These are phyloP conservation scores for Calonectria hawksworthii DNA, from an alignment of 2,329 filamentous ascomycete species.

Conservation along the genomic window DNA sequence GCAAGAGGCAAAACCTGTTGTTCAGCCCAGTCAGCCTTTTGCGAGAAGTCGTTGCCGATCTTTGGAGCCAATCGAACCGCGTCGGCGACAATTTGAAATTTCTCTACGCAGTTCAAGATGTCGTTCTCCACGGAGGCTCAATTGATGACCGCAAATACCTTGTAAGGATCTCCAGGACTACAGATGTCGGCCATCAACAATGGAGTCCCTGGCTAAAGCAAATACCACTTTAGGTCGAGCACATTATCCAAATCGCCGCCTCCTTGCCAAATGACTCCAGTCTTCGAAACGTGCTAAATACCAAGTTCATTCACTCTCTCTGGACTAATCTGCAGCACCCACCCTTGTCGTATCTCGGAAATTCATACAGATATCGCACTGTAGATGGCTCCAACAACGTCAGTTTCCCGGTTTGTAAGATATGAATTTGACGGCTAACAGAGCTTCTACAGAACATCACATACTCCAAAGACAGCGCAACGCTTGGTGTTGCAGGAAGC, in stretches of 20 bases:
- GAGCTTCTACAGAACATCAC: not conserved
- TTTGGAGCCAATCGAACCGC: not conserved
- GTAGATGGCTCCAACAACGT: not conserved
- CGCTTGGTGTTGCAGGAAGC: not conserved
- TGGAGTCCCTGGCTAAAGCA: too few species aligned
- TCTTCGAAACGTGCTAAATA: not conserved
- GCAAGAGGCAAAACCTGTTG: not conserved
- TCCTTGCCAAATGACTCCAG: not conserved
- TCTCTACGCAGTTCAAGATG: not conserved
- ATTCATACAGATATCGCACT: not conserved
- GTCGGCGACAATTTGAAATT: not conserved
- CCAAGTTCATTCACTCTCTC: not conserved
- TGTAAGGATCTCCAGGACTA: not conserved
- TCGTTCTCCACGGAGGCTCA: not conserved
- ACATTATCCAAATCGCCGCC: not conserved
- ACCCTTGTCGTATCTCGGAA: not conserved
- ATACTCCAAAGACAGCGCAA: not conserved
- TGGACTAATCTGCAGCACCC: constrained; percentile 1
- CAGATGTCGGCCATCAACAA: not conserved
- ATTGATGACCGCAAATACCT: not conserved
- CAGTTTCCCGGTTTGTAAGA: not conserved
- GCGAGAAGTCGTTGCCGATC: not conserved
- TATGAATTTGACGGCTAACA: too few species aligned
- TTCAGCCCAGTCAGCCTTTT: not conserved
- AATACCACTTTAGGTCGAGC: not conserved